A percentile compares a stretch with the other conserved stretches of the same genome.
Conservation (phyloP, 768 basidiomycete genomes). For the Boletellus emodensis region DNA sequence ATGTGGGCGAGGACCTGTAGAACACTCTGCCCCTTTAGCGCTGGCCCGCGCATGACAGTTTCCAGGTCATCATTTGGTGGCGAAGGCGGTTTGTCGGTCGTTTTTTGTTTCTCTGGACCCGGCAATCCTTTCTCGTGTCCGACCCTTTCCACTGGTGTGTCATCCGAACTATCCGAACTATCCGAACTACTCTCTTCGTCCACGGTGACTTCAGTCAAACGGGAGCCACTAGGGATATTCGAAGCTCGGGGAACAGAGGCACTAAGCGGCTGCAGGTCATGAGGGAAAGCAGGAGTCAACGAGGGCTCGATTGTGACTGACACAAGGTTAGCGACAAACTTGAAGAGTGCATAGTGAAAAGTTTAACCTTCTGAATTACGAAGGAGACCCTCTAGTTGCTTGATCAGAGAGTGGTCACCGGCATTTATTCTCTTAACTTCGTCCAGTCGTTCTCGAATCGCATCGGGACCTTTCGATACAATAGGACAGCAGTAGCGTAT, state of each 20-base stretch:
- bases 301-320: constrained; percentile 1
- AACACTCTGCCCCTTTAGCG: constrained; percentile 15
- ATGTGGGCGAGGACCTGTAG: constrained; percentile 29
- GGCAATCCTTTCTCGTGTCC: constrained; percentile 9
- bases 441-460: constrained; percentile 43
- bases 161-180: constrained; percentile 34
- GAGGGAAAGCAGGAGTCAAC: background rate
- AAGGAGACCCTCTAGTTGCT: constrained; percentile 38
- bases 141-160: constrained; percentile 15
- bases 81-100: background rate
- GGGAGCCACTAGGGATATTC: constrained; percentile 29
- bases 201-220: constrained; percentile 34
- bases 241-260: constrained; percentile 12
- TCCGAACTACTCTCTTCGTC: constrained; percentile 42
- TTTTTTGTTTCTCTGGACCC: background rate
- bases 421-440: constrained; percentile 34
- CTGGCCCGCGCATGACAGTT: constrained; percentile 41
- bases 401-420: constrained; percentile 33
- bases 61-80: constrained; percentile 32
- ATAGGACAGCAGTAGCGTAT: constrained; percentile 47
- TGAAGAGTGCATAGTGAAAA: background rate
- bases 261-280: background rate
- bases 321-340: constrained; percentile 11
- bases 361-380: constrained; percentile 25
- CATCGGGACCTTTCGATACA: constrained; percentile 39